Base-by-base conservation (phyloP, 495 filamentous ascomycete genomes). In the Hyaloscypha hepaticicola region DNA sequence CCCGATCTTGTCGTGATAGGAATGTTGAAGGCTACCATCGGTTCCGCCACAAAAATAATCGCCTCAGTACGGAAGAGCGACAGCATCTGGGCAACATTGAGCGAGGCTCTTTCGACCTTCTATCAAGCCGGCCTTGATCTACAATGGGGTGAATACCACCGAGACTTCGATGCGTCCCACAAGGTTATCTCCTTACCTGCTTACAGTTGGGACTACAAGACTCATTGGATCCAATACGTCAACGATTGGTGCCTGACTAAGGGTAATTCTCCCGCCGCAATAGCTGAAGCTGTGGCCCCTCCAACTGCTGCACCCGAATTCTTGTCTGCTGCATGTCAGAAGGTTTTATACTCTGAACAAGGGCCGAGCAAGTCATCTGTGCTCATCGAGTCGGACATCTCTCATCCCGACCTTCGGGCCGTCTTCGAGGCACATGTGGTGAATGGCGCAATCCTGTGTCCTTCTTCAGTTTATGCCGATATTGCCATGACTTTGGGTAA, bases 161-260 rank as follows among this genome's bases (percentile, higher is more conserved):
- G 83, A 26, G 87, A 89, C 72, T 93, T 91, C 71, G 73, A 74
- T 52, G 68, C 76, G 5, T 82, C 77, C 16, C 84, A 85, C 45
- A 78, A 83, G 34, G 80, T 92, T 16, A 73, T 95, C 1, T 74
- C 83, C 8, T 81, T 96, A 3, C 92, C 92, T 24, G 74, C 83
- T 7, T 96, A 96, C 70, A 83, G 81, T 19, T 96, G 88, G 79
- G 89, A 95, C 63, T 72, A 85, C 29, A 93, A 91, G 79, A 85
- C 89, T 66, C 91, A 91, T 74, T 95, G 90, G 90, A 83, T 93
- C n/a, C 80, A 86, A 11, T 93, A 93, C 74, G 79, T 76, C 12
- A 85, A 90, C 64, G 89, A 78, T 78, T 85, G 75, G 78, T 85
- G 50, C 84, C 69, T 93, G 29, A 86, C 84, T 68, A 91, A 91